Evolutionary conservation across 2,329 filamentous ascomycete genomes (phyloP), one percentile per base, ranked within the genome.

Genomic region (Dactylellina cionopaga): DNA sequence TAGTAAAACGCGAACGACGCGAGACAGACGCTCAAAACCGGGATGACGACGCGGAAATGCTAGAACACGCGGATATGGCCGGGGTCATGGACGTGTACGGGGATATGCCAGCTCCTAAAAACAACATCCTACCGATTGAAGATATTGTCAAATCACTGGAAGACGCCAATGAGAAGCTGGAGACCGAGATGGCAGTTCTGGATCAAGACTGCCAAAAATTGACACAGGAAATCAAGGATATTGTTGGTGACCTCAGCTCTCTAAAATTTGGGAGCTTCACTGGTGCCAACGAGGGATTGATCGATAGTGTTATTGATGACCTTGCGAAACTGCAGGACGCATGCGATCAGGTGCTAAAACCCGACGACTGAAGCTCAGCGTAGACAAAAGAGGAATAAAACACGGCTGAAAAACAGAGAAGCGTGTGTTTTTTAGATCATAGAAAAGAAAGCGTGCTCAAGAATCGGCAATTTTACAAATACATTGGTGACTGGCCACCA

Each of bases 261-360:
- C 83, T 96, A 62, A 88, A 91, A 46, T 94, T 95, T 77, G 92
- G 92, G 35, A 88, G 88, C 62, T 85, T 95, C 66, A 90, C 90
- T 74, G 80, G 84, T 19, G 84, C 87, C 69, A 81, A 93, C 29
- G 84, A 83, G 24, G 84, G 87, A 47, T 46, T 70, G 31, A 39
- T 70, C 37, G 56, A 70, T 43, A 89, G 92, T 75, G 86, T 92
- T 27, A 81, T 92, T 15, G 85, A 89, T 47, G 89, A 89, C 4
- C 81, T 95, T 33, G 82, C 83, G 73, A 84, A 85, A 73, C 82
- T 92, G 31, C 87, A 90, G 78, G 83, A 87, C 73, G 83, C 85
- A 22, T 92, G 90, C 79, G 84, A 85, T 70, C 63, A 74, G 54
- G 73, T 71, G 39, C 43, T 75, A 55, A 74, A 74, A 43, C 56